A percentile compares a stretch with the other conserved stretches of the same genome.
Evolutionary conservation across 2,329 filamentous ascomycete genomes (phyloP).

Genomic region (Parafenestella ontariensis): DNA sequence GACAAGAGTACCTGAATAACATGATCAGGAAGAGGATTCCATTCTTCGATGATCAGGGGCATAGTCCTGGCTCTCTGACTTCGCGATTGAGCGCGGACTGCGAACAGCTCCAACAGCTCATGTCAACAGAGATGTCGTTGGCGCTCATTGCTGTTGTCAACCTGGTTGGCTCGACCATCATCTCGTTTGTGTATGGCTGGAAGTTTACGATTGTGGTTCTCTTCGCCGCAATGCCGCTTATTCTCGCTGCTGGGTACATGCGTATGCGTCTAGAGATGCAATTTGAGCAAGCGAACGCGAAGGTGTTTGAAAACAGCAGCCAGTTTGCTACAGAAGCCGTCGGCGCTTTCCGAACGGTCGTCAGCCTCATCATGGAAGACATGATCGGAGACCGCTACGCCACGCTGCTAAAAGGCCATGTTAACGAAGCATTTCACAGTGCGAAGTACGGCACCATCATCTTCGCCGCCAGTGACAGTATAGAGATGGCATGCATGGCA

Average conservation of each 20-base stretch:
- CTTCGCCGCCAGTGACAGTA: slow-evolving; percentile 73
- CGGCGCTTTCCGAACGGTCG: slow-evolving; percentile 74
- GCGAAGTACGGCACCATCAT: slow-evolving; percentile 68
- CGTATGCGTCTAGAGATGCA: slow-evolving; percentile 66
- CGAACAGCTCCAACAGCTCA: slow-evolving; percentile 67
- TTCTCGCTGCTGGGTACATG: slow-evolving; percentile 58
- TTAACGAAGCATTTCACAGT: slow-evolving; percentile 65
- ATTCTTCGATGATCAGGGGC: slow-evolving; percentile 67
- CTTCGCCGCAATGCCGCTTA: slow-evolving; percentile 64
- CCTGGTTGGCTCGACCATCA: slow-evolving; percentile 68
- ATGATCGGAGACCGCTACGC: slow-evolving; percentile 69
- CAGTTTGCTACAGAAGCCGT: slow-evolving; percentile 79
- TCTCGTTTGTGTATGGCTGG: slow-evolving; percentile 78
- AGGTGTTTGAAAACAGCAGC: slow-evolving; percentile 73
- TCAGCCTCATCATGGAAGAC: slow-evolving; percentile 73
- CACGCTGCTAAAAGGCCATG: slow-evolving; percentile 64
- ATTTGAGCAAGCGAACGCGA: slow-evolving; percentile 72
- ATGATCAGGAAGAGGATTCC: slow-evolving; percentile 66
- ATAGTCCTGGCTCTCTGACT: slow-evolving; percentile 67
- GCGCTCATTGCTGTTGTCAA: slow-evolving; percentile 71
- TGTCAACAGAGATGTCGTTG: slow-evolving; percentile 66
- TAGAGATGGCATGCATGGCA: slow-evolving; percentile 69
- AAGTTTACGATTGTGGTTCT: slow-evolving; percentile 74
- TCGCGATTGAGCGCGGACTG: slow-evolving; percentile 64
- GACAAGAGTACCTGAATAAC: slow-evolving; percentile 67